Evolutionary conservation across 2,329 filamentous ascomycete genomes (phyloP).

Genomic region (Colletotrichum spaethianum): DNA sequence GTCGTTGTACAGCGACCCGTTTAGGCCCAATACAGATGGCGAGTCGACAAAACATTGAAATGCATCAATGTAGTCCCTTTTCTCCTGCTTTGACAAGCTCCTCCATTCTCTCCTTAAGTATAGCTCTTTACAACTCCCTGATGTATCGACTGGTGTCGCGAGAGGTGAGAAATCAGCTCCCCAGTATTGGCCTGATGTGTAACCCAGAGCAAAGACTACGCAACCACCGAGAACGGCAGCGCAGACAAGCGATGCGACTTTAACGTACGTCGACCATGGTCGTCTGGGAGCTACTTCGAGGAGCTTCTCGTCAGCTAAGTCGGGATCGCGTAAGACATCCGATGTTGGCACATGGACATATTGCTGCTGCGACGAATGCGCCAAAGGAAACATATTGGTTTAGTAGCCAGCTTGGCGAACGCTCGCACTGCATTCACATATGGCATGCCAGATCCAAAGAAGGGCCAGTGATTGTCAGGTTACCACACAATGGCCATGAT

Average conservation of each 20-base stretch:
- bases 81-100: constrained; percentile 33
- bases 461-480: neutral
- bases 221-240: neutral
- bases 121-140: constrained; percentile 17
- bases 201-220: neutral
- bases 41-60: constrained; percentile 40
- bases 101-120: constrained; percentile 36
- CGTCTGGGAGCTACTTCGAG: neutral
- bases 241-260: neutral
- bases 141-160: neutral
- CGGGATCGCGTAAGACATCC: neutral
- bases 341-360: neutral
- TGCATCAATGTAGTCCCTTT: constrained; percentile 36
- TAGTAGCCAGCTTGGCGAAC: neutral
- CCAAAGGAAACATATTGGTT: neutral
- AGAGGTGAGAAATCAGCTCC: neutral
- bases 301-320: neutral
- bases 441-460: neutral
- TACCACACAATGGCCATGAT: neutral
- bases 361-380: neutral
- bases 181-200: neutral
- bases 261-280: neutral
- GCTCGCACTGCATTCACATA: neutral
- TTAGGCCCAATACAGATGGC: constrained; percentile 35
- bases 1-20: constrained; percentile 40